These are phyloP conservation scores for Papiliotrema fonsecae DNA, from an alignment of 1,284 basidiomycete genomes.

Conservation along the genomic window DNA sequence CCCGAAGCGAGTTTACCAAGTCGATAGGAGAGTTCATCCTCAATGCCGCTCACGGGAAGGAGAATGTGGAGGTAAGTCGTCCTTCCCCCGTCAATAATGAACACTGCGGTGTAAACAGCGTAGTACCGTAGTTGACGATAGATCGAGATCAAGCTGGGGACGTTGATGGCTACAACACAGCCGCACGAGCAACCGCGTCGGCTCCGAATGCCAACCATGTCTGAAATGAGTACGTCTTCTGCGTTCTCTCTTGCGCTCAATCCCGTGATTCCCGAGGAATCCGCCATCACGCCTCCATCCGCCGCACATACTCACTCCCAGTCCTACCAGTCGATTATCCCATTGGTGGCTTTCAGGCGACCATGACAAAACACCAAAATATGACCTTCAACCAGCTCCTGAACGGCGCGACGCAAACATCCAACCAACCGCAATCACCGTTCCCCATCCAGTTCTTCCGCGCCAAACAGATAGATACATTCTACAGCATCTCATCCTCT, in stretches of 20 bases:
- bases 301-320: slow-evolving; percentile 54
- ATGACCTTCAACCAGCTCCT: slow-evolving; percentile 76
- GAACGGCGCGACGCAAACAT: slow-evolving; percentile 58
- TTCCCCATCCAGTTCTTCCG: slow-evolving; percentile 71
- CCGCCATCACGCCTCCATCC: not conserved
- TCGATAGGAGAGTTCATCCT: slow-evolving; percentile 84
- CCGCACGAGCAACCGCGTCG: slow-evolving; percentile 41
- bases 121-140: slow-evolving; percentile 45
- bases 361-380: slow-evolving; percentile 86
- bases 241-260: not conserved
- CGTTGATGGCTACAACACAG: slow-evolving; percentile 58
- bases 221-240: slow-evolving; percentile 73
- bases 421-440: slow-evolving; percentile 51
- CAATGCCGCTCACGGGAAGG: slow-evolving; percentile 40
- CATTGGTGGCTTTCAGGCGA: slow-evolving; percentile 71
- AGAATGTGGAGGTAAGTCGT: slow-evolving; percentile 52
- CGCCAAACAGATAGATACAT: slow-evolving; percentile 73
- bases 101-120: not conserved
- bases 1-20: slow-evolving; percentile 87
- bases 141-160: slow-evolving; percentile 91
- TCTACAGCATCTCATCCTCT: slow-evolving; percentile 53
- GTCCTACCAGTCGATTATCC: slow-evolving; percentile 51
- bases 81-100: not conserved
- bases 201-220: slow-evolving; percentile 63
- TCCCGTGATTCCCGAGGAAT: not conserved